Conservation (phyloP, 2,329 filamentous ascomycete genomes). For the Pleoardoris graminearum region DNA sequence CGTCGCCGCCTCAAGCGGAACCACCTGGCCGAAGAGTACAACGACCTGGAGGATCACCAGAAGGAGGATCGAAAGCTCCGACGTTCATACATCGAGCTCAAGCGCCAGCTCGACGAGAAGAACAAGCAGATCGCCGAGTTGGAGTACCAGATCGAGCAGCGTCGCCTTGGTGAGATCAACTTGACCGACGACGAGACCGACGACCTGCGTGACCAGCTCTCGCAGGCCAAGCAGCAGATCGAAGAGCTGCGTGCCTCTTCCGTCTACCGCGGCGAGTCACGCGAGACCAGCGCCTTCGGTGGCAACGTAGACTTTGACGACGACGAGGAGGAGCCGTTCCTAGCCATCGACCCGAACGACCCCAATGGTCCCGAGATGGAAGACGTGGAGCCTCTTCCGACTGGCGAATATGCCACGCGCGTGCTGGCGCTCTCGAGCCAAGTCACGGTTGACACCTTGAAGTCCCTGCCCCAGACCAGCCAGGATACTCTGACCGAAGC, state of each 20-base stretch:
- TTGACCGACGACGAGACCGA: conserved; percentile 41
- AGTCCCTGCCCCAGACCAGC: conserved; percentile 28
- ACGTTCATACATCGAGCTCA: conserved; percentile 41
- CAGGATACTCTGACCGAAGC: conserved; percentile 31
- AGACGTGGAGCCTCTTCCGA: conserved; percentile 23
- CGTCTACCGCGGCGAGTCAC: conserved; percentile 33
- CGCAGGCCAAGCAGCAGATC: conserved; percentile 41
- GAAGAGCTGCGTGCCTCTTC: conserved; percentile 39
- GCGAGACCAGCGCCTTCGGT: conserved; percentile 27
- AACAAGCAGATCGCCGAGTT: conserved; percentile 44
- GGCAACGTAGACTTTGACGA: conserved; percentile 34
- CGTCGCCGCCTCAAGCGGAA: conserved; percentile 47
- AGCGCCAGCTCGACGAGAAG: conserved; percentile 42
- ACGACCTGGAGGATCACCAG: conserved; percentile 43
- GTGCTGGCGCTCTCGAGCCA: conserved; percentile 34
- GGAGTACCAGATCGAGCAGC: conserved; percentile 41
- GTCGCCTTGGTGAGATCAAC: conserved; percentile 45
- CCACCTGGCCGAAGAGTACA: conserved; percentile 48
- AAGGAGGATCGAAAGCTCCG: conserved; percentile 40
- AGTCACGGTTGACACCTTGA: conserved; percentile 34
- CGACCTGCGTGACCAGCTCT: conserved; percentile 39
- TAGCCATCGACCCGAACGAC: conserved; percentile 41
- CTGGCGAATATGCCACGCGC: conserved; percentile 35
- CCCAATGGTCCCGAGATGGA: conserved; percentile 38
- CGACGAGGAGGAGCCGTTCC: conserved; percentile 25